phyloP scores from a whole-genome alignment of 2,329 filamentous ascomycete genomes.

The Pestalotiopsis sp. region DNA sequence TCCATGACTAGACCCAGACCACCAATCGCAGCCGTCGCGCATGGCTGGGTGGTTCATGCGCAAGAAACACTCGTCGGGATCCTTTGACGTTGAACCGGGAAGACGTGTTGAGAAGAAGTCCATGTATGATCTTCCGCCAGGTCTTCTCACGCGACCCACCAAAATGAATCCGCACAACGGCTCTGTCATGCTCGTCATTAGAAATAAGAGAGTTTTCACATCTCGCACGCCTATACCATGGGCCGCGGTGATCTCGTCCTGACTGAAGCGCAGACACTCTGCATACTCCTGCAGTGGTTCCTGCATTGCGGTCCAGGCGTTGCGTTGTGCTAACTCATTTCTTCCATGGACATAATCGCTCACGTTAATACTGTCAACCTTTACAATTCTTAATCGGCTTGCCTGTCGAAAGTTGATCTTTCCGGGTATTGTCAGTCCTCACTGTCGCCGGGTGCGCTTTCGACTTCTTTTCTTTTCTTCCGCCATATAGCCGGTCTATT shows the following conservation, averaged over 20 bases:
- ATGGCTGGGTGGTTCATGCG: not conserved
- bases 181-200: not conserved
- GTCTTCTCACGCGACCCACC: not conserved
- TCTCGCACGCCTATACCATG: not conserved
- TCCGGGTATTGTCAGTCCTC: constrained; percentile 26
- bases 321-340: not conserved
- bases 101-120: not conserved
- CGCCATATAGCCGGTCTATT: not conserved
- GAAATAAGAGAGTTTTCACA: not conserved
- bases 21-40: not conserved
- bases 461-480: not conserved
- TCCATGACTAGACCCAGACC: not conserved
- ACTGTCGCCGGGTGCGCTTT: not conserved
- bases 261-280: not conserved
- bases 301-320: not conserved
- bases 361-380: not conserved
- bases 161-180: not conserved
- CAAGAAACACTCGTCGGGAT: not conserved
- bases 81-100: not conserved
- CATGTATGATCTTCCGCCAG: constrained; percentile 2
- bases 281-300: not conserved
- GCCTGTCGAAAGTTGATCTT: constrained; percentile 32
- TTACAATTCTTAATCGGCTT: constrained; percentile 14
- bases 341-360: not conserved
- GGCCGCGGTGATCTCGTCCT: not conserved